phyloP scores from a whole-genome alignment of 2,329 filamentous ascomycete species.

The Periconia macrospinosa region DNA sequence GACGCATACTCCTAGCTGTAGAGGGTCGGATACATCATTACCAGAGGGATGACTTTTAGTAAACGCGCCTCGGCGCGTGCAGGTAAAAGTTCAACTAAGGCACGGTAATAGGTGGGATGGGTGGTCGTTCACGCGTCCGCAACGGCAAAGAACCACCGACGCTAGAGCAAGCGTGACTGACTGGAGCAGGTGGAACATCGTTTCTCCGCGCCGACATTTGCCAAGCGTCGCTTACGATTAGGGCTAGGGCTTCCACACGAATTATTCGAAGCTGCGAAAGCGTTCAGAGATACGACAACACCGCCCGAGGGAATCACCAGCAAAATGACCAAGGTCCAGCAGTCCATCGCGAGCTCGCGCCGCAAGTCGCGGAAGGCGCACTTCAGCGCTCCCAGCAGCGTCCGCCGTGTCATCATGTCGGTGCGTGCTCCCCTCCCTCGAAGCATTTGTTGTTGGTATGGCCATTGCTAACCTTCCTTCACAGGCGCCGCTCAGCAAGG shows the following conservation, averaged over 20 bases:
- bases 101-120: conserved; percentile 1
- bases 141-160: background rate
- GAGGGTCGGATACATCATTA: background rate
- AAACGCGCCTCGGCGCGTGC: conserved; percentile 7
- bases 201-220: background rate
- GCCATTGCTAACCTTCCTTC: conserved; percentile 36
- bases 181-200: background rate
- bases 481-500: conserved; percentile 59
- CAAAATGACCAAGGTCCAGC: conserved; percentile 74
- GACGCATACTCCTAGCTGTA: background rate
- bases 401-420: conserved; percentile 90
- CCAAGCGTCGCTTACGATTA: background rate
- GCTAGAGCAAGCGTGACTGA: background rate
- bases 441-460: conserved; percentile 11
- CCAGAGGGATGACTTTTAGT: background rate
- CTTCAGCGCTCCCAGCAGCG: conserved; percentile 92
- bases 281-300: conserved; percentile 14
- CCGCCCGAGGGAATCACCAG: conserved; percentile 35
- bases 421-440: conserved; percentile 76
- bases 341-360: conserved; percentile 72
- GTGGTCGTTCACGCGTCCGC: background rate
- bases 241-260: conserved; percentile 8
- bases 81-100: background rate
- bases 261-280: conserved; percentile 15
- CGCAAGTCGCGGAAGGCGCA: conserved; percentile 99